Evolutionary conservation across 441 rosid genomes (phyloP), one percentile per base, ranked within the genome.

Genomic region (Manihot esculenta): DNA sequence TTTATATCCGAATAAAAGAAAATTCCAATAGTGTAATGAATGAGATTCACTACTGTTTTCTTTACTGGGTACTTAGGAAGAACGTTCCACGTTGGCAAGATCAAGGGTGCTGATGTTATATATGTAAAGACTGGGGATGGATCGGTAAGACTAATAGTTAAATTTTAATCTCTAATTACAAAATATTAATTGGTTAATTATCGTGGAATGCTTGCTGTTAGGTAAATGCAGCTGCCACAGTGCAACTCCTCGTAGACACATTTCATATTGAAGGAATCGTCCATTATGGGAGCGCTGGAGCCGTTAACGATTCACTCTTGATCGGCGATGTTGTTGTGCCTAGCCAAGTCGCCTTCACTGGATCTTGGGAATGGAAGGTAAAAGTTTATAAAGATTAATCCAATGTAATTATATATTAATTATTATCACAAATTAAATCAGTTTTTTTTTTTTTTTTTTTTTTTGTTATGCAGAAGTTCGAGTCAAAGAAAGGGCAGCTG

Each of bases 321-420:
- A 51, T n/a, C 15, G 55, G 65, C 10, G 70, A 72, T 56, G 70
- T 72, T 47, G n/a, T 14, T 47, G 59, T 63, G 17, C 70, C 68
- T 13, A 2, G 7, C 0, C 24, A 64, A n/a, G 59, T 48, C 33
- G 70, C 65, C 55, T 58, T 56, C 70, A 42, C 47, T 6, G 56
- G 38, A 12, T 8, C 42, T 48, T 18, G 33, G 49, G 4, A 72
- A 1, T 72, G 65, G 70, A 21, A 20, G 76, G 70, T 65, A 33
- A 0, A 1, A 24, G 1, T 8, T 33, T 30, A 10, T 13, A 51
- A 51, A 9, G 18, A 53, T 55, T n/a, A 30, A 35, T 26, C 24
- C 45, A 50, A 11, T 62, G 20, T 10, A 44, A 2, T 14, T 21
- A 62, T 21, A n/a, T 20, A 62, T 14, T 9, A 1, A 20, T 30